Evolutionary conservation across 176 grass and related monocot species (phyloP), one percentile per base, ranked within the genome.

Genomic region (barley (Hordeum vulgare)): DNA sequence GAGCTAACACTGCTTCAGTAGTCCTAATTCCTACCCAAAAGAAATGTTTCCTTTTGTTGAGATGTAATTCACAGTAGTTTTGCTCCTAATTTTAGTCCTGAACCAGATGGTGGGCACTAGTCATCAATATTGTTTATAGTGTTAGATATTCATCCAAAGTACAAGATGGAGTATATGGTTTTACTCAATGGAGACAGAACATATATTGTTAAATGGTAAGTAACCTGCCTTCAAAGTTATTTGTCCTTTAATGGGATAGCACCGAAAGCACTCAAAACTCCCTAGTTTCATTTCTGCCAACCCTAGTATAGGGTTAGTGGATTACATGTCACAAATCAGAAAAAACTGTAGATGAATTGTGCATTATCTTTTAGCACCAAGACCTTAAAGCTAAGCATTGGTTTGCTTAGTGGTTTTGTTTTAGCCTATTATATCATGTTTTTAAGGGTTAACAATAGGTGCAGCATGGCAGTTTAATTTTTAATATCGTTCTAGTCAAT

Each of bases 311-410:
- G 25, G 3, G 11, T 73, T 27, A 72, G 40, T 72, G 69, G 69
- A 26, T 72, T 45, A 72, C 70, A 49, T 73, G 41, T 49, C 70
- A 73, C 40, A 49, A 73, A 73, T 73, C 70, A 47, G 70, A 73
- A 45, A 28, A 73, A 3, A 41, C 6, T 73, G 35, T 69, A 73
- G 70, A 49, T 73, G 41, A 27, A 73, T 49, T 29, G 24, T 28
- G 70, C 41, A 49, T 73, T 73, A 47, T 73, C 66, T 61, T 83
- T 14, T 66, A 59, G 66, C 59, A 61, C 67, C 65, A 79, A 83
- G n/a, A 61, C 28, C 31, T 73, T 84, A 42, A 86, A 79, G 44
- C 18, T 57, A 71, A 70, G 10, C n/a, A 64, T 34, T 72, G 44
- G 27, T 78, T 60, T 29, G 65, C 4, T 74, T 36, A 14, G 5